Conservation (phyloP, 306 rosid species). For the Ormosia emarginata region DNA sequence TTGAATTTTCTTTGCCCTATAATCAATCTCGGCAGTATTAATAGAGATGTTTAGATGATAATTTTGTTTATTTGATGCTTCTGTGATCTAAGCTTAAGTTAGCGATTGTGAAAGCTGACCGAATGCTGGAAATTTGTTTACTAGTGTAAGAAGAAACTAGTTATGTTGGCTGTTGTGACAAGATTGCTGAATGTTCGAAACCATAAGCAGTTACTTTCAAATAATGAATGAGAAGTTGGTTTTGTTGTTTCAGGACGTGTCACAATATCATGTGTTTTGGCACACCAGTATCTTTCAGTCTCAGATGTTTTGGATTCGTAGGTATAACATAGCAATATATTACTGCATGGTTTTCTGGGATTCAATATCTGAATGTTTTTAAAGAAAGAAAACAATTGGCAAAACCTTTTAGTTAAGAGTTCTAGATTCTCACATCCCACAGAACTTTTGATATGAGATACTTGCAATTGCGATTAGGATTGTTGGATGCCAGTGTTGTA, state of each 20-base stretch:
- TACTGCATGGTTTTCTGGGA: too few relatives aligned
- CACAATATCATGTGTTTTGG: background rate
- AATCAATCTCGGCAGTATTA: background rate
- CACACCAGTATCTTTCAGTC: too few relatives aligned
- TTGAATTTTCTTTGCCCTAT: background rate
- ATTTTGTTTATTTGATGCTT: background rate
- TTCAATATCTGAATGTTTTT: too few relatives aligned
- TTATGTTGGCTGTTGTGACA: background rate
- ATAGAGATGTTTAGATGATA: background rate
- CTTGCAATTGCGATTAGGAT: too few relatives aligned
- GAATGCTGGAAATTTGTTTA: background rate
- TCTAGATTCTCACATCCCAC: too few relatives aligned
- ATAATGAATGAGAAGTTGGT: background rate
- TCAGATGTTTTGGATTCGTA: too few relatives aligned
- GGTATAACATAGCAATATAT: too few relatives aligned
- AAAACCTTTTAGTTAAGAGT: too few relatives aligned
- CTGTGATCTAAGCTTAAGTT: background rate
- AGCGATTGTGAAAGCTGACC: background rate
- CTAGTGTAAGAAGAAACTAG: background rate
- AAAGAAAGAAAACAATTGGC: too few relatives aligned
- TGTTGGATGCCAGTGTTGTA: too few relatives aligned
- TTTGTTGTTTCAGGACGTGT: background rate
- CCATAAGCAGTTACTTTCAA: background rate
- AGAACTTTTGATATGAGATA: too few relatives aligned
- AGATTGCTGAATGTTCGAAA: background rate